Percentiles rank a stretch among this genome's conserved stretches.
Conservation (phyloP, 129 eudicot species). For the Flaveria brownii region DNA sequence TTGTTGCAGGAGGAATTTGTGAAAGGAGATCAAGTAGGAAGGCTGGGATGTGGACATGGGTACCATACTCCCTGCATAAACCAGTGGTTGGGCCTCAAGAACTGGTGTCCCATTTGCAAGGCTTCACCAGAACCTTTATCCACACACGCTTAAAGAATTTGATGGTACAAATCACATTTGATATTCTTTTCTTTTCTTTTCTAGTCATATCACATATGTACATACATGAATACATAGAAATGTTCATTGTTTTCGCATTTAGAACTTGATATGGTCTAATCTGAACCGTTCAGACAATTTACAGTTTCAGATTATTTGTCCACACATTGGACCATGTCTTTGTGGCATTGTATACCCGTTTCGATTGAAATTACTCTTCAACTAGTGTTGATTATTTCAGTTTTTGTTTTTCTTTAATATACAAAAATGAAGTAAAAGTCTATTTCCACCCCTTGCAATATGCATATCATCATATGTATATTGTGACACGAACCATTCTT, state of each 20-base stretch:
- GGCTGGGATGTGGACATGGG: conserved; percentile 69
- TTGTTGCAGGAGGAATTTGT: conserved; percentile 72
- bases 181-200: conserved; percentile 26
- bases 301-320: conserved; percentile 20
- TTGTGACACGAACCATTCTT: too few relatives aligned
- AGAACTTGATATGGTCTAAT: conserved; percentile 12
- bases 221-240: conserved; percentile 28
- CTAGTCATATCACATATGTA: conserved; percentile 21
- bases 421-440: too few relatives aligned
- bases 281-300: background rate
- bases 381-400: background rate
- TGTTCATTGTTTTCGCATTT: background rate
- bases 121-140: conserved; percentile 38
- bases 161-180: conserved; percentile 25
- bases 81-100: conserved; percentile 78
- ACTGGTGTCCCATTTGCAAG: conserved; percentile 98
- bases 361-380: conserved; percentile 20
- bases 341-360: conserved; percentile 26
- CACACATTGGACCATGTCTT: conserved; percentile 29
- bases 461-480: too few relatives aligned
- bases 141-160: conserved; percentile 4
- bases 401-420: too few relatives aligned
- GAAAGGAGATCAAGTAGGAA: conserved; percentile 67
- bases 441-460: background rate
- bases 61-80: conserved; percentile 64